phyloP scores from a whole-genome alignment of 2,329 filamentous ascomycete genomes.

The Aspergillus proliferans region DNA sequence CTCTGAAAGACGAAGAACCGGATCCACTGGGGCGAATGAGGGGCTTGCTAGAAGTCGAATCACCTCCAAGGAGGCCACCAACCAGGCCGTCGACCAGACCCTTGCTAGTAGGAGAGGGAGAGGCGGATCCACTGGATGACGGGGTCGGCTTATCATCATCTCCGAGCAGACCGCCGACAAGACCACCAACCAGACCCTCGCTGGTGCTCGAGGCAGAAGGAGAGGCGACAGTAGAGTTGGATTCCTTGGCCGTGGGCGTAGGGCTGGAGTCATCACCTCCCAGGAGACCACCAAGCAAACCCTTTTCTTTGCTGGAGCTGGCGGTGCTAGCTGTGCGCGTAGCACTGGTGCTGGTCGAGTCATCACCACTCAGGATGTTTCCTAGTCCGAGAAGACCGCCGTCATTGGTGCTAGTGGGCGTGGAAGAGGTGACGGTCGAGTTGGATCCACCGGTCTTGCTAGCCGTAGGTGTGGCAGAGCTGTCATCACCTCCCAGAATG shows the following conservation, averaged over 20 bases:
- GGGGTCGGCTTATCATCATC: slow-evolving; percentile 1
- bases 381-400: not conserved
- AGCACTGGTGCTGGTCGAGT: not conserved
- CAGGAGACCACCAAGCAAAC: not conserved
- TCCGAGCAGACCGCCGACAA: not conserved
- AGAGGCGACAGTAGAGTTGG: not conserved
- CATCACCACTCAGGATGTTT: not conserved
- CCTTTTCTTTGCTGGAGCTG: not conserved
- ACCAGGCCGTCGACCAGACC: slow-evolving; percentile 1
- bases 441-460: not conserved
- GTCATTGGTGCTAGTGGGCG: not conserved
- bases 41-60: not conserved
- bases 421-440: not conserved
- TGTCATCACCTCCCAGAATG: not conserved
- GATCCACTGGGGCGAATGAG: not conserved
- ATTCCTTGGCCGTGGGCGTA: not conserved
- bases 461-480: not conserved
- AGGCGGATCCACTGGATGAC: slow-evolving; percentile 1
- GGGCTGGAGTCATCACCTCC: not conserved
- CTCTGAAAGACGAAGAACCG: not conserved
- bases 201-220: not conserved
- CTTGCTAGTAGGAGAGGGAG: not conserved
- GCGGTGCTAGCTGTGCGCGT: not conserved
- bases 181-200: not conserved
- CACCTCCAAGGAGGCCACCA: not conserved